Conservation (phyloP, 495 filamentous ascomycete genomes). For the Cenococcum geophilum region DNA sequence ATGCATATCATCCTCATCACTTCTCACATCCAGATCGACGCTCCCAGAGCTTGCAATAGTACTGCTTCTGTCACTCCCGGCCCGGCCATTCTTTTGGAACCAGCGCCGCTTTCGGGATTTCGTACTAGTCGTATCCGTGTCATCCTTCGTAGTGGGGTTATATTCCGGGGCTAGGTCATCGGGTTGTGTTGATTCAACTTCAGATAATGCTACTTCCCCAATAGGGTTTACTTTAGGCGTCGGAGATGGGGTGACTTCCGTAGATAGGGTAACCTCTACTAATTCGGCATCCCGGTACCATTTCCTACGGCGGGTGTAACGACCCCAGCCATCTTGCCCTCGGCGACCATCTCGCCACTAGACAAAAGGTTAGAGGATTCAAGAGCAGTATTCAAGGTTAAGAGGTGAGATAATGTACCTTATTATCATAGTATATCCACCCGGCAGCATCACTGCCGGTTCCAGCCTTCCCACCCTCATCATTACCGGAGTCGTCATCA, state of each 20-base stretch:
- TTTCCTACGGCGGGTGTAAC: constrained; percentile 88
- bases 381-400: not conserved
- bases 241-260: constrained; percentile 40
- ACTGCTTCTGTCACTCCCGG: constrained; percentile 28
- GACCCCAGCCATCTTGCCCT: constrained; percentile 86
- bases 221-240: constrained; percentile 33
- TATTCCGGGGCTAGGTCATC: constrained; percentile 22
- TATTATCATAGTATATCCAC: constrained; percentile 98
- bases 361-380: constrained; percentile 12
- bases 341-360: constrained; percentile 91
- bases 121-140: constrained; percentile 32
- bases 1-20: constrained; percentile 48
- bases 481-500: constrained; percentile 44
- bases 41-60: constrained; percentile 38
- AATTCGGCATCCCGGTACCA: constrained; percentile 97
- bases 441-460: constrained; percentile 55
- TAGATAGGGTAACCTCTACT: constrained; percentile 58
- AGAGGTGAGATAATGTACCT: constrained; percentile 48
- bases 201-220: constrained; percentile 21
- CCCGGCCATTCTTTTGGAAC: constrained; percentile 12
- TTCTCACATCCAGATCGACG: constrained; percentile 37
- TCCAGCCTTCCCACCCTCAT: constrained; percentile 41
- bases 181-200: constrained; percentile 1
- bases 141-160: constrained; percentile 25
- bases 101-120: constrained; percentile 33